phyloP scores from a whole-genome alignment of 805 yeast genomes.

The Phaffomyces opuntiae region DNA sequence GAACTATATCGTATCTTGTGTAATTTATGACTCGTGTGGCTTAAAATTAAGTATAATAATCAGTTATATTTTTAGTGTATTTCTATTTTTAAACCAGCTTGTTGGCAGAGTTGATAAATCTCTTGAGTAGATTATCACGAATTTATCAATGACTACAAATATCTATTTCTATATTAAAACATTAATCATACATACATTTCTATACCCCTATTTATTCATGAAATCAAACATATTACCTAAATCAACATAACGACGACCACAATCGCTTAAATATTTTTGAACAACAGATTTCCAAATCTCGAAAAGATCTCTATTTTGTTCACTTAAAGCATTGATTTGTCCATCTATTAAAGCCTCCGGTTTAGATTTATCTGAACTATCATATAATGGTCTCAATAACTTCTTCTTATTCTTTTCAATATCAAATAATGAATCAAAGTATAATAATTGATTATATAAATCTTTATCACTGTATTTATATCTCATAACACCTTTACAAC shows the following conservation, averaged over 20 bases:
- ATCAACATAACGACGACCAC: slow-evolving; percentile 87
- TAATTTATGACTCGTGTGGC: no score
- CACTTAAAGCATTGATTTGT: slow-evolving; percentile 66
- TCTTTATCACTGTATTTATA: slow-evolving; percentile 72
- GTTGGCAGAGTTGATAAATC: no score
- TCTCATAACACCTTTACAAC: slow-evolving; percentile 72
- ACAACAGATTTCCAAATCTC: slow-evolving; percentile 49
- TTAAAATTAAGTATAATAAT: no score
- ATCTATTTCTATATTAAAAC: background rate
- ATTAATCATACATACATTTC: background rate
- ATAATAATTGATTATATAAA: slow-evolving; percentile 79
- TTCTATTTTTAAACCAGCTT: no score
- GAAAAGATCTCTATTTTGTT: slow-evolving; percentile 66
- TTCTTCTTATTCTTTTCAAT: slow-evolving; percentile 64
- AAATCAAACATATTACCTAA: slow-evolving; percentile 74
- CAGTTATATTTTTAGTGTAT: no score
- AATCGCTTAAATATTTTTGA: slow-evolving; percentile 64
- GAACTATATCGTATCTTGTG: no score
- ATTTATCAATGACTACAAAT: background rate
- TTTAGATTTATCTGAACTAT: slow-evolving; percentile 26
- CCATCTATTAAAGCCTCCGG: slow-evolving; percentile 34
- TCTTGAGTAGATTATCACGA: no score
- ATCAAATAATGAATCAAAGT: slow-evolving; percentile 73
- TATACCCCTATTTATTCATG: slow-evolving; percentile 23
- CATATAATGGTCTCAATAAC: slow-evolving; percentile 47